Base-by-base conservation (phyloP, 2,329 filamentous ascomycete species). In the Helicocarpus griseus region DNA sequence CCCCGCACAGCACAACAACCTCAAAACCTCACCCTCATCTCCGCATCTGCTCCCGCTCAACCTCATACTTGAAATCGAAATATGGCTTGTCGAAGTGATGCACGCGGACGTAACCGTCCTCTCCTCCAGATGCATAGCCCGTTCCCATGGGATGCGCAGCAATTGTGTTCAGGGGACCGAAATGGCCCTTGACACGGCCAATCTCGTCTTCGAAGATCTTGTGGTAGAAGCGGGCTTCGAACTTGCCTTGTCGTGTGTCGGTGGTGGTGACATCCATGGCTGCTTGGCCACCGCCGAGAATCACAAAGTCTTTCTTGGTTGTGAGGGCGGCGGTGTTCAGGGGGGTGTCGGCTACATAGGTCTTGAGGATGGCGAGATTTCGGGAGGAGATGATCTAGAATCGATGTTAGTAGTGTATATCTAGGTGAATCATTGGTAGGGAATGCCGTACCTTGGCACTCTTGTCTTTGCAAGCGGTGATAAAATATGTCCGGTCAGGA, bases 141-240 rank as follows among this genome's bases (percentile, higher is more conserved):
- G 86, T 90, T 65, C 93, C 93, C 54, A 85, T 85, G 28, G 93
- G 93, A 72, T 95, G 88, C 53, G 88, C 88, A 46, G 93, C 90
- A 61, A 98, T 89, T 57, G 93, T 96, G 79, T 98, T 96, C 56
- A 96, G 78, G 60, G 87, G 93, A 68, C 93, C 93, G 73, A 98
- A 98, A 73, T 98, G 93, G 57, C 93, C 93, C 68, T 89, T 82
- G 58, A 98, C 93, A 77, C 93, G 86, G 61, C 93, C 93, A 65
- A 97, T 91, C 77, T 98, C 93, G 73, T 98, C 91, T 74, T 95
- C 89, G 70, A 98, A 97, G 70, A 98, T 86, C 81, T 95, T 97
- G 84, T 98, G 93, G 80, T 96, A 98, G 80, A 98, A 98, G 60
- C 93, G 85, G 41, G 93, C 93, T 74, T 98, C 93, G 77, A 98